Conservation (phyloP, 202 grass and related monocot genomes). For the Digitaria exilis region DNA sequence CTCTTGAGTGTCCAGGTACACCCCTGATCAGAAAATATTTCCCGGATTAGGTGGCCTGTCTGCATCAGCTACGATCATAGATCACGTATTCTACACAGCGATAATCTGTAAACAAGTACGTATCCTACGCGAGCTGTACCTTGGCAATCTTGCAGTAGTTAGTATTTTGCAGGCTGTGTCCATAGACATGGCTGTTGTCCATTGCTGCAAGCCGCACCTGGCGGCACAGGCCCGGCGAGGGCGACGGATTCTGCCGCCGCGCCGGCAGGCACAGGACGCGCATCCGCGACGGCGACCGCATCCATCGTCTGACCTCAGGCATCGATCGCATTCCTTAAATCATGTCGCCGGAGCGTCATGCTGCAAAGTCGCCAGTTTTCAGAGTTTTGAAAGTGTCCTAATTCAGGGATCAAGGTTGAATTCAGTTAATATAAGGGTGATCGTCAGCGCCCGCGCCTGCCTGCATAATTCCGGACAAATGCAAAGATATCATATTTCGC, state of each 20-base stretch:
- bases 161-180: background rate
- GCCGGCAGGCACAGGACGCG: slow-evolving; percentile 19
- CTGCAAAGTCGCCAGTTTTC: background rate
- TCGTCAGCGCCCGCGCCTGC: background rate
- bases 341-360: slow-evolving; percentile 20
- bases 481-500: background rate
- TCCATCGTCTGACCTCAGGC: slow-evolving; percentile 20
- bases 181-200: slow-evolving; percentile 37
- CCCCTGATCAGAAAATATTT: background rate
- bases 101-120: background rate
- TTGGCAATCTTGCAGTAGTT: background rate
- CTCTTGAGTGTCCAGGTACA: slow-evolving; percentile 17
- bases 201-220: slow-evolving; percentile 10
- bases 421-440: no score
- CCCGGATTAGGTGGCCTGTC: slow-evolving; percentile 10
- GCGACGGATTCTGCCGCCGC: slow-evolving; percentile 35
- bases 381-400: background rate
- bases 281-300: slow-evolving; percentile 25
- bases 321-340: background rate
- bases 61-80: slow-evolving; percentile 22
- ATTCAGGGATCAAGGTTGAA: background rate
- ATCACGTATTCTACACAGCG: background rate
- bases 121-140: background rate
- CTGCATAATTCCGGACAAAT: slow-evolving; percentile 16
- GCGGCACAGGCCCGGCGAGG: background rate